Percentiles rank a stretch among this genome's conserved stretches.
Evolutionary conservation across 768 basidiomycete genomes (phyloP).

Genomic region (Obba rivulosa): DNA sequence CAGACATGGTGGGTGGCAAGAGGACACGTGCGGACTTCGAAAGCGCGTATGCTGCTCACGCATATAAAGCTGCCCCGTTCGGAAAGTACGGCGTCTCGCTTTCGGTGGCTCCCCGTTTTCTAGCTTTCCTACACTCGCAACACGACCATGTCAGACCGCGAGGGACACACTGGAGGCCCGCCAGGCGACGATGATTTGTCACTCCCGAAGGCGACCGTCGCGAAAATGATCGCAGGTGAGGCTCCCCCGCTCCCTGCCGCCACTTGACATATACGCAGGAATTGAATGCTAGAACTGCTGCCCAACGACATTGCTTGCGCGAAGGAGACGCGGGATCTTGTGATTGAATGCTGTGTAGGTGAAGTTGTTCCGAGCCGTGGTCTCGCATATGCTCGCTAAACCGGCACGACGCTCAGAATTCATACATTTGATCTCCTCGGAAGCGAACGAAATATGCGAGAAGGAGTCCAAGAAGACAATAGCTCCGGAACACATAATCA

Average conservation of each 20-base stretch:
- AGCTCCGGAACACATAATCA: slow-evolving; percentile 93
- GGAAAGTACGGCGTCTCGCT: background rate
- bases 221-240: slow-evolving; percentile 91
- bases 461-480: slow-evolving; percentile 99
- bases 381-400: background rate
- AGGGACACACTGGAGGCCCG: slow-evolving; percentile 61
- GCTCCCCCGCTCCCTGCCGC: slow-evolving; percentile 1
- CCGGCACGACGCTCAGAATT: slow-evolving; percentile 62
- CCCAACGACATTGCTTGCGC: slow-evolving; percentile 84
- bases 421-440: slow-evolving; percentile 94
- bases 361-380: slow-evolving; percentile 36
- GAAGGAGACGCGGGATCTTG: slow-evolving; percentile 94
- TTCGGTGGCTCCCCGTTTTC: background rate
- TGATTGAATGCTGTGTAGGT: slow-evolving; percentile 99
- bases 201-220: slow-evolving; percentile 93
- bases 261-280: slow-evolving; percentile 2
- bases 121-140: no score
- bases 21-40: slow-evolving; percentile 38
- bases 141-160: slow-evolving; percentile 80
- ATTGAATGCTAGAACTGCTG: slow-evolving; percentile 62
- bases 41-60: slow-evolving; percentile 16
- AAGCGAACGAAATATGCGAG: slow-evolving; percentile 97
- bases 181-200: slow-evolving; percentile 88
- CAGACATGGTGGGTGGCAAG: slow-evolving; percentile 53
- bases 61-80: background rate